Evolutionary conservation across 768 basidiomycete genomes (phyloP).

Genomic region (Kwoniella pini): DNA sequence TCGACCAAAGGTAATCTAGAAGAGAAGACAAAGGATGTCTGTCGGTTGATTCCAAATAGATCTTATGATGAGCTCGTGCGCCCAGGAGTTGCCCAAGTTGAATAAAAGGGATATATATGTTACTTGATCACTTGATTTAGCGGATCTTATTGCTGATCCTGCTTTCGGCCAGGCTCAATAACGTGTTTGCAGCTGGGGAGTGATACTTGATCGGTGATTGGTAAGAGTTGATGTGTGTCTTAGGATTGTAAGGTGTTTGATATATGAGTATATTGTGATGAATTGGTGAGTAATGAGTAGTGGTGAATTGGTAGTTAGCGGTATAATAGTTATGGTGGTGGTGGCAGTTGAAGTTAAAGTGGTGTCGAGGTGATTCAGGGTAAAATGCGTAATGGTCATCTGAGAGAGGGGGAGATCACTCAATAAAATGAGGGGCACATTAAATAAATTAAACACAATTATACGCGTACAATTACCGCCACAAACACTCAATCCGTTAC

Average conservation of each 20-base stretch:
- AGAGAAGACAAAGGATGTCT: constrained; percentile 9
- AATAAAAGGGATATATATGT: neutral
- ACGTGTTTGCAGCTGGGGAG: too few relatives aligned
- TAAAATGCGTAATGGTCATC: neutral
- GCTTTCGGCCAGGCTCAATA: too few relatives aligned
- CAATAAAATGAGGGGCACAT: constrained; percentile 1
- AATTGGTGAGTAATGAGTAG: neutral
- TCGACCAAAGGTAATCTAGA: neutral
- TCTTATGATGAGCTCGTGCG: constrained; percentile 2
- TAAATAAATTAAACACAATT: too few relatives aligned
- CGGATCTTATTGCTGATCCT: too few relatives aligned
- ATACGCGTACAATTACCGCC: too few relatives aligned
- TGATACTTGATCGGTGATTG: too few relatives aligned
- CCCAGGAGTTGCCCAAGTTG: neutral
- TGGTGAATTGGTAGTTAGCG: neutral
- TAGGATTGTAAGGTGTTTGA: neutral
- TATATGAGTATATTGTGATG: neutral
- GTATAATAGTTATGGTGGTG: neutral
- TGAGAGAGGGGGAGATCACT: neutral
- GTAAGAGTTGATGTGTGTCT: neutral
- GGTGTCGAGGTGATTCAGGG: constrained; percentile 2
- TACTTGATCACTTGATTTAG: too few relatives aligned
- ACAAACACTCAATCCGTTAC: too few relatives aligned
- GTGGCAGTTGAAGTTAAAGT: neutral
- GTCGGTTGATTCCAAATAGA: neutral